Base-by-base conservation (phyloP, 768 basidiomycete genomes). In the Kwoniella newhampshirensis region DNA sequence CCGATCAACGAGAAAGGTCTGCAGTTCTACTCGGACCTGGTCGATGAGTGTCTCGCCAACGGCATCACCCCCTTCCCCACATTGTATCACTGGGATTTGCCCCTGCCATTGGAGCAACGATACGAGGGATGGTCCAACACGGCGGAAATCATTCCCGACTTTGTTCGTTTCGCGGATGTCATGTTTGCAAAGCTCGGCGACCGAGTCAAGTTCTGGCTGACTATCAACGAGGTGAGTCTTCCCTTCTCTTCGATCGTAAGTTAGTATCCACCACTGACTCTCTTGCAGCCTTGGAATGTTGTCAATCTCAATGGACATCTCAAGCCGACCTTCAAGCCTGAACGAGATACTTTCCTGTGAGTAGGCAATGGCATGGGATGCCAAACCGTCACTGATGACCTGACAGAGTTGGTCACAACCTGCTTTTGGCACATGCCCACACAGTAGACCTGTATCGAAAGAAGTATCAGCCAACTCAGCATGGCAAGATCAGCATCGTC, bases 161-260 rank as follows among this genome's bases (percentile, higher is more conserved):
- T 70, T 45, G 65, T 65, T 7, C 26, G 39, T 0, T 70, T 57
- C 27, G 59, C 72, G 2, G 32, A 51, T 12, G 36, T 74, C 7
- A 36, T 59, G 8, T 74, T 72, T 36, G 63, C 67, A 40, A 32
- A 63, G 12, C 60, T 71, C 39, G 72, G 72, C 1, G 72, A 68
- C 41, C 46, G 70, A 21, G 68, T 67, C 49, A 67, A 70, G 54
- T 36, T 68, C 48, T 74, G 72, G 72, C 61, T 74, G 44, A 74
- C 72, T 9, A 54, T 70, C 51, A 74, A 74, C 48, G 72, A 74
- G 60, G 66, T 61, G 44, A 39, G 55, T 28, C 15, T 20, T 7
- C 4, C 17, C 44, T 25, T 46, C 6, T 5, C 20, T n/a, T n/a
- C n/a, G n/a, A n/a, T n/a, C n/a, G n/a, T n/a, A n/a, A n/a, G n/a